These are phyloP conservation scores for Fagus sylvatica DNA, from an alignment of 306 rosid species.

Conservation along the genomic window DNA sequence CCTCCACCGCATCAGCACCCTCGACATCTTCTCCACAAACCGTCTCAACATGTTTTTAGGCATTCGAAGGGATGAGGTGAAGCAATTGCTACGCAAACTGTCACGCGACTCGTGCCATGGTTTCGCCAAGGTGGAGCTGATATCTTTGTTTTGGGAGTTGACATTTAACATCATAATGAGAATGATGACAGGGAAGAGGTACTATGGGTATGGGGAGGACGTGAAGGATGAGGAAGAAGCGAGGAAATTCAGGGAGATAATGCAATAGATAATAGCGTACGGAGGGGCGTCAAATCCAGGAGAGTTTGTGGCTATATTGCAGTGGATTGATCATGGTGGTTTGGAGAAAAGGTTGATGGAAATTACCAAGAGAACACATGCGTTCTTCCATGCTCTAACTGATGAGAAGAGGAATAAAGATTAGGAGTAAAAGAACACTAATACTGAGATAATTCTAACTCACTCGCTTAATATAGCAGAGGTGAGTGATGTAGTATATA, in stretches of 20 bases:
- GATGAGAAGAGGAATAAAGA: constrained; percentile 14
- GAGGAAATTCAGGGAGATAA: constrained; percentile 32
- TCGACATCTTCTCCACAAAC: constrained; percentile 52
- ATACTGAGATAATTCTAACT: no score
- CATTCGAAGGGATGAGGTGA: constrained; percentile 46
- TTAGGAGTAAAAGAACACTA: no score
- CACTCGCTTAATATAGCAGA: no score
- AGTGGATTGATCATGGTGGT: constrained; percentile 37
- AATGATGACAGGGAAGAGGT: constrained; percentile 74
- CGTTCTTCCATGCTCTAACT: constrained; percentile 16
- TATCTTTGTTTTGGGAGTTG: constrained; percentile 36
- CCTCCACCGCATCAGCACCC: constrained; percentile 58
- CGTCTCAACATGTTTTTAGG: constrained; percentile 26
- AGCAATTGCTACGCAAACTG: constrained; percentile 38
- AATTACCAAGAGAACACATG: constrained; percentile 33
- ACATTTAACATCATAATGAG: constrained; percentile 61
- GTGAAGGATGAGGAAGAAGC: constrained; percentile 44
- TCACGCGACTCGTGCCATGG: not conserved
- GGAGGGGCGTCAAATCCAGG: constrained; percentile 27
- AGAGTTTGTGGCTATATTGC: constrained; percentile 43
- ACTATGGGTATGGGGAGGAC: constrained; percentile 39
- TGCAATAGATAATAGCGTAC: constrained; percentile 15
- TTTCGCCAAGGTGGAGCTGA: constrained; percentile 39
- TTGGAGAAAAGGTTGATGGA: constrained; percentile 9
- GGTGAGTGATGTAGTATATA: no score